These are phyloP conservation scores for Colletotrichum chlorophyti DNA, from an alignment of 2,329 filamentous ascomycete genomes.

Conservation along the genomic window DNA sequence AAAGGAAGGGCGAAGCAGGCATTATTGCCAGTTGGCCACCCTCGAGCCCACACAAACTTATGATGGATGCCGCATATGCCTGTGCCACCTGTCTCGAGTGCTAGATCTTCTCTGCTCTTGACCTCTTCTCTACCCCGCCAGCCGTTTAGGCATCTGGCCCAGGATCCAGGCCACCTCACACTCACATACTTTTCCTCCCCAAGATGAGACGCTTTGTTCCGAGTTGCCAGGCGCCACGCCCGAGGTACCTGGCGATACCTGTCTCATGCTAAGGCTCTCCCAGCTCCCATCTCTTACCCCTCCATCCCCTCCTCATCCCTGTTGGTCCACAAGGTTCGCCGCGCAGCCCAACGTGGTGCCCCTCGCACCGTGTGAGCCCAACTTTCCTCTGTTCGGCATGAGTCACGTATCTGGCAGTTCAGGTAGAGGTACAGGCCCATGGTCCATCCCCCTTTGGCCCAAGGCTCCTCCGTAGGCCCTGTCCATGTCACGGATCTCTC, in stretches of 20 bases:
- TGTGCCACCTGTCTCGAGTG: too few species aligned
- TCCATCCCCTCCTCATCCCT: conserved; percentile 26
- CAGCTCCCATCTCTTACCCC: conserved; percentile 17
- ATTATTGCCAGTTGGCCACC: conserved; percentile 12
- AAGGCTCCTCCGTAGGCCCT: conserved; percentile 19
- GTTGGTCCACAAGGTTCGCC: conserved; percentile 21
- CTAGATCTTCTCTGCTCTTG: too few species aligned
- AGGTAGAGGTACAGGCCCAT: conserved; percentile 6
- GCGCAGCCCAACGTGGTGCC: conserved; percentile 28
- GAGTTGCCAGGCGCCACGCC: background rate
- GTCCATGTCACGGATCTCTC: conserved; percentile 10
- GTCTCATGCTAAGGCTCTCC: conserved; percentile 14
- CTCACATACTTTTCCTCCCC: background rate
- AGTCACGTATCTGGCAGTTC: conserved; percentile 25
- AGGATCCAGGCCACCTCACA: background rate
- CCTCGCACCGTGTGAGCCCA: conserved; percentile 21
- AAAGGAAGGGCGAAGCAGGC: too few species aligned
- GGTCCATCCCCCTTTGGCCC: conserved; percentile 12
- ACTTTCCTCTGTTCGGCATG: conserved; percentile 25
- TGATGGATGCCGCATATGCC: too few species aligned
- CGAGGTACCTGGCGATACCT: conserved; percentile 17
- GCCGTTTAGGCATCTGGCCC: too few species aligned
- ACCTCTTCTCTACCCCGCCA: too few species aligned
- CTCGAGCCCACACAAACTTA: too few species aligned
- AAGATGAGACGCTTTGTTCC: conserved; percentile 7